Evolutionary conservation across 2,329 filamentous ascomycete species (phyloP), one percentile per base, ranked within the genome.

Genomic region (Diaporthe ampelina): DNA sequence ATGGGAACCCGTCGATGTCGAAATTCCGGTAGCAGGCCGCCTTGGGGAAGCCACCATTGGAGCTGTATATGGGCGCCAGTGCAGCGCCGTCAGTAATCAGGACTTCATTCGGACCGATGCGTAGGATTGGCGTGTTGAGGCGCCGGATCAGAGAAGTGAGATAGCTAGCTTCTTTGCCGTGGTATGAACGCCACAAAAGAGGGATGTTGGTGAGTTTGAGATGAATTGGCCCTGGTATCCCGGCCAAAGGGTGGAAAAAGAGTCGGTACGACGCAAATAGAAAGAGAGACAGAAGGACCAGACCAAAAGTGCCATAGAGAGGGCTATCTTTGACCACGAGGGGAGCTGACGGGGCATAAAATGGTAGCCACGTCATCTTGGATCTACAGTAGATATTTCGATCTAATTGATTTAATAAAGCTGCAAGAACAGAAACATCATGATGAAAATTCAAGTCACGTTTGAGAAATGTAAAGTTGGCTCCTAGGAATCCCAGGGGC

Each of bases 1-100:
- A 88, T 37, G 84, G 80, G 76, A 88, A 86, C 0, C 87, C 87
- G 76, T 90, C 89, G 24, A 90, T 88, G 74, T 90, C 87, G 77
- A 91, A 91, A 76, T 91, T 91, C 0, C 80, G 79, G 78, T 91
- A 91, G 73, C 83, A 86, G 0, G 79, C 77, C 0, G 87, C 83
- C 78, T 91, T 91, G 0, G 81, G 79, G 70, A 91, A 90, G 1
- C 89, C 89, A 4, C 89, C 88, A 50, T 82, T 85, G 3, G 83
- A 81, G 17, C 86, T 78, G 78, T 91, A 91, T 43, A 91, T 88
- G 1, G 86, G 81, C 0, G 83, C 80, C 32, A 89, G 77, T 0
- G 86, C 88, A 21, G 81, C 82, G 13, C 84, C 84, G 65, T 86
- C 85, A 10, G 84, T 79, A 68, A 88, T 84, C 71, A 85, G 82